Base-by-base conservation (phyloP, 768 basidiomycete species). In the Paxillus involutus region DNA sequence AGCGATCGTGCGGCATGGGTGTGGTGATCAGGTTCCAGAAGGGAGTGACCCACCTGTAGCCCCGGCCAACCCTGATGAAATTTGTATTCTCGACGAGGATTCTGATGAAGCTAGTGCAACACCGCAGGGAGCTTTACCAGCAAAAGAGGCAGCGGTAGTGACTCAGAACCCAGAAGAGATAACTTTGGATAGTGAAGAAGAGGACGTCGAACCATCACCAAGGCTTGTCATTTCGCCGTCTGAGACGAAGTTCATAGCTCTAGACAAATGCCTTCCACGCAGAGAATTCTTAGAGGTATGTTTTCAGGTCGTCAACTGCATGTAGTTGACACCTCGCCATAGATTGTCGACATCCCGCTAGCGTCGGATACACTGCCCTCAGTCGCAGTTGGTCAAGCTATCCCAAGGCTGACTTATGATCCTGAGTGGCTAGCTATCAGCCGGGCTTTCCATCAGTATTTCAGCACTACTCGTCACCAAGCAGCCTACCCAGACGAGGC, bases 341-440 rank as follows among this genome's bases (percentile, higher is more conserved):
- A 94, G 92, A 80, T 94, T 9, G 67, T 94, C 42, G 91, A 95
- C 48, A 68, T 91, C 21, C 73, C 76, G 5, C 60, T 62, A 42
- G 50, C 65, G 48, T 51, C 55, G 24, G 37, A 45, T 49, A 35
- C 49, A 26, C 44, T 45, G 7, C 49, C 54, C 13, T 52, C 57
- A 32, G 41, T 52, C 37, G 49, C 57, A 9, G 47, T 41, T 47
- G 51, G 54, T 33, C 54, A 57, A 45, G 37, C 49, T 10, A 44
- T 30, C 9, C 78, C 80, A 5, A 58, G 55, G 0, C 63, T 98
- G 17, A 78, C 80, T 13, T 97, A 82, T 69, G 94, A 98, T 63
- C 86, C 87, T 0, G 85, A 93, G 66, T 99, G 97, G 97, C 83
- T 98, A 44, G 94, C 94, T 0, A 93, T 99, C 63, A 85, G 85